Conservation (phyloP, 202 grass and related monocot genomes). For the Digitaria exilis region DNA sequence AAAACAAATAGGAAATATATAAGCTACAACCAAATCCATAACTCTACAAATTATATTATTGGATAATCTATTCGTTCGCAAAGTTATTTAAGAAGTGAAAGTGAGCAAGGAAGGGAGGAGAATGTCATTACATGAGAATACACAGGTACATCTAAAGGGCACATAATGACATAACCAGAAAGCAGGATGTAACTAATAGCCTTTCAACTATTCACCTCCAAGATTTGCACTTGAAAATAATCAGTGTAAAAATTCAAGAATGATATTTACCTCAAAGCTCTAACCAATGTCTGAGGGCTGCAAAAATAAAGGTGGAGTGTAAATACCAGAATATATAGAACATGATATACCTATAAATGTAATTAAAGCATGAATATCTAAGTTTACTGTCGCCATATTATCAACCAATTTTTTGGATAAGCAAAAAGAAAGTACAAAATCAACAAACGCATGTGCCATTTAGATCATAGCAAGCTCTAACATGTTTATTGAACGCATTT, state of each 20-base stretch:
- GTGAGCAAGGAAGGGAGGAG: not conserved
- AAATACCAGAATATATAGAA: slow-evolving; percentile 14
- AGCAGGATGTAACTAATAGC: slow-evolving; percentile 7
- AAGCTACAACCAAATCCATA: not conserved
- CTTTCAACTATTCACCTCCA: slow-evolving; percentile 13
- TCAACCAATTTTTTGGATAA: slow-evolving; percentile 25
- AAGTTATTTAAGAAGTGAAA: not conserved
- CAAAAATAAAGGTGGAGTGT: slow-evolving; percentile 45
- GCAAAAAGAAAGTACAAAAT: slow-evolving; percentile 10
- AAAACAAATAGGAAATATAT: slow-evolving; percentile 17
- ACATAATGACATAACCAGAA: slow-evolving; percentile 18
- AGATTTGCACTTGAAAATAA: slow-evolving; percentile 29
- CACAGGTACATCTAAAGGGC: not conserved
- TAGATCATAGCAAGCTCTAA: slow-evolving; percentile 35
- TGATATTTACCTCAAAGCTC: slow-evolving; percentile 84
- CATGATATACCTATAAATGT: slow-evolving; percentile 30
- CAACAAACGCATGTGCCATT: slow-evolving; percentile 1
- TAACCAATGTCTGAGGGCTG: slow-evolving; percentile 95
- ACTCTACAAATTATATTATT: slow-evolving; percentile 14
- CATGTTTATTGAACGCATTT: not conserved
- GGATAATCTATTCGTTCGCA: slow-evolving; percentile 24
- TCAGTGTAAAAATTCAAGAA: slow-evolving; percentile 35
- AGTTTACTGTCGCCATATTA: slow-evolving; percentile 20
- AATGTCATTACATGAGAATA: slow-evolving; percentile 5
- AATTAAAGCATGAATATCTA: slow-evolving; percentile 30